phyloP scores from a whole-genome alignment of 441 rosid species.

The Metrosideros polymorpha region DNA sequence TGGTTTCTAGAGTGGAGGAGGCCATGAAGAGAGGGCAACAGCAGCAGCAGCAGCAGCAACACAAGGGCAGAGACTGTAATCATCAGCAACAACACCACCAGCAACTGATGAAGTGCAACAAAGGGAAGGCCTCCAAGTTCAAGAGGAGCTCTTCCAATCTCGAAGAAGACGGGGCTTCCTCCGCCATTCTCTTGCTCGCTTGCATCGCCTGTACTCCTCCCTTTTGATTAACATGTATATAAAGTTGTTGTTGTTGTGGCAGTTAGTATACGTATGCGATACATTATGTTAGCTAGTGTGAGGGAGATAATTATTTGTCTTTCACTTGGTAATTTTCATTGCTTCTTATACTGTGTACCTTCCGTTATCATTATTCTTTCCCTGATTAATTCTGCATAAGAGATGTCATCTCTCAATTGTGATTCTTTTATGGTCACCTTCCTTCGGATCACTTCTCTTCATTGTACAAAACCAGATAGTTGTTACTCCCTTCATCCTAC shows the following conservation, averaged over 20 bases:
- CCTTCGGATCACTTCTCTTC: neutral
- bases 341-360: neutral
- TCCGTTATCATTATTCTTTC: neutral
- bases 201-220: constrained; percentile 73
- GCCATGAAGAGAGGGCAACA: constrained; percentile 40
- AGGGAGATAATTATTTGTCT: neutral
- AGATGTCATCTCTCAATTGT: neutral
- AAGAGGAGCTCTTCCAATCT: constrained; percentile 69
- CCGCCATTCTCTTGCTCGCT: constrained; percentile 82
- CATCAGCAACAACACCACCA: constrained; percentile 21
- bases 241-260: neutral
- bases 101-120: constrained; percentile 43
- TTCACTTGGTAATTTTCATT: neutral
- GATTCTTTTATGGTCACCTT: neutral
- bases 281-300: neutral
- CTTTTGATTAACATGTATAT: neutral
- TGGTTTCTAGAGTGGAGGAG: constrained; percentile 46
- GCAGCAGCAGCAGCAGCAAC: constrained; percentile 5
- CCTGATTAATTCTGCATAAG: neutral
- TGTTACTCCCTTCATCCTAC: neutral
- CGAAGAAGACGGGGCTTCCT: constrained; percentile 76
- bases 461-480: neutral
- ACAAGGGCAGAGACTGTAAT: neutral
- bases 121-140: constrained; percentile 57
- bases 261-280: neutral